Evolutionary conservation across 2,329 filamentous ascomycete genomes (phyloP), one percentile per base, ranked within the genome.

Genomic region (Pyrenophora graminea): DNA sequence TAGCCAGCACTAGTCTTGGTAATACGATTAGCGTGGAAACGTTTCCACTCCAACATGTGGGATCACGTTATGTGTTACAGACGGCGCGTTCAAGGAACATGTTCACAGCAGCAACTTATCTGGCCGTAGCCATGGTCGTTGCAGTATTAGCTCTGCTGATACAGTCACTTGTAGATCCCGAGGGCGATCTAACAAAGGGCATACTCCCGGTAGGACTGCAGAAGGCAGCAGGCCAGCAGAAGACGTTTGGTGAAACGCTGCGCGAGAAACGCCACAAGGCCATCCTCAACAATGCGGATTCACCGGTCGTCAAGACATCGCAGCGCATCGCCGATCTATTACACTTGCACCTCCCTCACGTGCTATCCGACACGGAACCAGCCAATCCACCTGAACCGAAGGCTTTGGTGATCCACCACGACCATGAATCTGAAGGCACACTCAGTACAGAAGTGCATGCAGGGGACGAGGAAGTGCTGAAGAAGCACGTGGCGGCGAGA

Each of bases 1-100:
- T 96, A 3, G 91, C 90, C 25, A 92, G 89, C 39, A 88, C 90
- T 34, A 91, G 88, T 41, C 85, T 95, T 62, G 87, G 85, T 53
- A 92, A 91, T 69, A 89, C 86, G 0, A 84, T 91, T 34, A 85
- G 88, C 25, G 86, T 96, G 21, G 90, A 96, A 72, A 88, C 85
- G 33, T 85, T 96, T 56, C 86, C 90, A 0, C 81, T 96, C 5
- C 70, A 75, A 4, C 77, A 77, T 8, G 64, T 76, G 18, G 52
- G 70, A 15, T 72, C 82, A 8, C 88, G 89, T 55, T 91, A 92
- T 68, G 82, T 91, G 3, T 83, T 92, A 27, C 84, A 82, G 15
- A 78, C 83, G 55, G 81, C 85, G 2, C 77, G 67, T 70, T 39
- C 77, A 77, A 61, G 62, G 19, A 58, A 60, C 33, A 33, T 87